Conservation (phyloP, 352 stramenopile species). For the Blastocystis sp. region DNA sequence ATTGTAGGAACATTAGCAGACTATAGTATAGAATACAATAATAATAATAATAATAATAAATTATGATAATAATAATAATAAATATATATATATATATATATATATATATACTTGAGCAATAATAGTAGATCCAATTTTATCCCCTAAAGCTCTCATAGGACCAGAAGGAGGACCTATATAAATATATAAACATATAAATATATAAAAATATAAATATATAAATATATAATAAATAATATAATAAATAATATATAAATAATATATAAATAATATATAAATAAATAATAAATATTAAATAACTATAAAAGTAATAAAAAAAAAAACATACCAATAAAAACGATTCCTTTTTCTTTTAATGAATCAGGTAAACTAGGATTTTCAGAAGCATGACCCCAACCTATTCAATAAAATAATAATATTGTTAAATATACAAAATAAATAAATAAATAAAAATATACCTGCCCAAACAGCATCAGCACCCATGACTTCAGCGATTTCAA, state of each 20-base stretch:
- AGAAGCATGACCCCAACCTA: constrained; percentile 89
- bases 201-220: no score
- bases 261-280: not conserved
- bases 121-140: constrained; percentile 94
- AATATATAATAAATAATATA: no score
- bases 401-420: constrained; percentile 91
- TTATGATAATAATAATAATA: no score
- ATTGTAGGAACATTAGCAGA: constrained; percentile 91
- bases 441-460: constrained; percentile 20
- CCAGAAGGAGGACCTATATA: constrained; percentile 91
- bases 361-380: constrained; percentile 92
- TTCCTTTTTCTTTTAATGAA: constrained; percentile 57
- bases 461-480: constrained; percentile 44
- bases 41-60: no score
- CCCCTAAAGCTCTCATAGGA: constrained; percentile 89
- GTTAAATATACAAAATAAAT: constrained; percentile 75
- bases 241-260: not conserved
- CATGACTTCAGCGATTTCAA: constrained; percentile 55
- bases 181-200: no score
- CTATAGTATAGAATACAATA: no score
- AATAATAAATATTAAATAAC: not conserved
- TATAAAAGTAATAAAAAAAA: not conserved
- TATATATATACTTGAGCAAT: no score
- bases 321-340: constrained; percentile 4
- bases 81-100: no score